A percentile compares a stretch with the other conserved stretches of the same genome.
These are phyloP conservation scores for Penicillium silybi DNA, from an alignment of 495 filamentous ascomycete species.

Conservation along the genomic window DNA sequence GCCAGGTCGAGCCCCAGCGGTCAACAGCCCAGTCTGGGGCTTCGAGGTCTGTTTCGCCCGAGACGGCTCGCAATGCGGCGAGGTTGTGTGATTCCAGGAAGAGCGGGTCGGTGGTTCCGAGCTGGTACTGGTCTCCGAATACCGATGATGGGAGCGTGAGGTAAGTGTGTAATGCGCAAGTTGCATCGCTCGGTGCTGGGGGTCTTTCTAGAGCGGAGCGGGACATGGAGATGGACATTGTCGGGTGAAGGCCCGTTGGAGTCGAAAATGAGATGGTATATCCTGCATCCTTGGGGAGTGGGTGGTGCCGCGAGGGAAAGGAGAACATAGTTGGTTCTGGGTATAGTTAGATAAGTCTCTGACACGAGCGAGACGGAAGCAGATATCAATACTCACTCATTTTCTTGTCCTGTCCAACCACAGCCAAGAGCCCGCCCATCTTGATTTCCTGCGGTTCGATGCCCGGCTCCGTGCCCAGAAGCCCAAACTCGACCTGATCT, in stretches of 20 bases:
- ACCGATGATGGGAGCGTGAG: slow-evolving; percentile 79
- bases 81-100: slow-evolving; percentile 76
- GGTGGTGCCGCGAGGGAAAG: slow-evolving; percentile 84
- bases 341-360: background rate
- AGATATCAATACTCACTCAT: slow-evolving; percentile 49
- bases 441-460: slow-evolving; percentile 66
- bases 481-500: slow-evolving; percentile 70
- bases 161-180: slow-evolving; percentile 76
- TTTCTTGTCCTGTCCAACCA: slow-evolving; percentile 69
- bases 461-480: slow-evolving; percentile 65
- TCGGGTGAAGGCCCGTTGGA: slow-evolving; percentile 88
- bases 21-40: slow-evolving; percentile 76
- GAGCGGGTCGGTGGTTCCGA: slow-evolving; percentile 59
- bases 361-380: no score
- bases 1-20: slow-evolving; percentile 75
- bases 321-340: slow-evolving; percentile 75
- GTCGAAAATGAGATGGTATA: slow-evolving; percentile 52
- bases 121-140: slow-evolving; percentile 85
- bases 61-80: slow-evolving; percentile 58
- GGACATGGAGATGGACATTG: slow-evolving; percentile 56
- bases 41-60: slow-evolving; percentile 87
- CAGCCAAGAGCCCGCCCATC: slow-evolving; percentile 73
- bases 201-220: slow-evolving; percentile 27
- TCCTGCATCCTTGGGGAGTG: slow-evolving; percentile 36
- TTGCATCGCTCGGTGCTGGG: slow-evolving; percentile 30